A percentile compares a stretch with the other conserved stretches of the same genome.
These are phyloP conservation scores for Prunus campanulata DNA, from an alignment of 306 rosid genomes.

Conservation along the genomic window DNA sequence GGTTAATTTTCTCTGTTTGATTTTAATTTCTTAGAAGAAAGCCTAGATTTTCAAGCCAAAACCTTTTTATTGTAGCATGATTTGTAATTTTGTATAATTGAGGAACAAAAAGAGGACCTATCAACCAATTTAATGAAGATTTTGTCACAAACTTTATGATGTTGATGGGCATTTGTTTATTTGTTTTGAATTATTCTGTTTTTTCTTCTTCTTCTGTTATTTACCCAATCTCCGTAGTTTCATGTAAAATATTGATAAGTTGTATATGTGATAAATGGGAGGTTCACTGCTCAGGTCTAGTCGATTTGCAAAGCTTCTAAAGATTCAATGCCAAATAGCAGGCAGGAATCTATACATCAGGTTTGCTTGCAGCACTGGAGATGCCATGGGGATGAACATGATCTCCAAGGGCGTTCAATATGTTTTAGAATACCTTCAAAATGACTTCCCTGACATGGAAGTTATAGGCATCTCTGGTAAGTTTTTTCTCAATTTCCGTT, in stretches of 20 bases:
- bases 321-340: slow-evolving; percentile 16
- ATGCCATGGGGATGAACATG: slow-evolving; percentile 43
- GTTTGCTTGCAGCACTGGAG: slow-evolving; percentile 32
- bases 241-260: background rate
- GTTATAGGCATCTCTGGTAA: slow-evolving; percentile 32
- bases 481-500: background rate
- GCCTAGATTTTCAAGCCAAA: background rate
- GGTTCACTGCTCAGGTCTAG: slow-evolving; percentile 18
- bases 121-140: background rate
- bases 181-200: background rate
- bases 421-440: slow-evolving; percentile 23
- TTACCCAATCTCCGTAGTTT: background rate
- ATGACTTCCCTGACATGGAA: slow-evolving; percentile 30
- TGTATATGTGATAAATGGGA: background rate
- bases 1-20: background rate
- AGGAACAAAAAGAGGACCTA: background rate
- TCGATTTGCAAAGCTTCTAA: slow-evolving; percentile 26
- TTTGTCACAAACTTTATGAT: background rate
- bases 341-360: slow-evolving; percentile 29
- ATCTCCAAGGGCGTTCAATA: slow-evolving; percentile 36
- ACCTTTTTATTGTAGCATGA: background rate
- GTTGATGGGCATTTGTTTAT: background rate
- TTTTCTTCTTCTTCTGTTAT: background rate
- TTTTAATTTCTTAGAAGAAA: too few relatives aligned
- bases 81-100: background rate